Base-by-base conservation (phyloP, 352 stramenopile species). In the Pythium aquatile region DNA sequence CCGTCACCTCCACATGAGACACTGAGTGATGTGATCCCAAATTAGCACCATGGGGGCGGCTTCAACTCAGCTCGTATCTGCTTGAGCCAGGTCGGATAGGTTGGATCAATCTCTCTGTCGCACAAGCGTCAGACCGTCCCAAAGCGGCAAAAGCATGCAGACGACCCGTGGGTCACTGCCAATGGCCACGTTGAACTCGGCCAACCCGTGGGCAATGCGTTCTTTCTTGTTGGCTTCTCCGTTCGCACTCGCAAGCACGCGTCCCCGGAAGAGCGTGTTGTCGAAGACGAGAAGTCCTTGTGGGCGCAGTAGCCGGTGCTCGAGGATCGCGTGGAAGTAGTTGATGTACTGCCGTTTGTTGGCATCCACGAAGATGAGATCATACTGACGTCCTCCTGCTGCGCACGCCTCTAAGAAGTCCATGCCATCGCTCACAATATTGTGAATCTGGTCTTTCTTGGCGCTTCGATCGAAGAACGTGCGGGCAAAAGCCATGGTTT, bases 351-450 rank as follows among this genome's bases (percentile, higher is more conserved):
- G 79, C 26, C 87, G 90, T 70, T 98, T 98, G 72, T 98, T 97
- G 37, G 91, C 91, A 73, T 98, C 94, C 3, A 98, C 74, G 76
- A 98, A 98, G n/a, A 98, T 91, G 26, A 98, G 71, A 69, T 98
- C 94, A 72, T 98, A 98, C 44, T 82, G 72, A 17, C 78, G 65
- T 24, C 37, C 10, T 8, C 42, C 48, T 3, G 13, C 40, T 9
- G 57, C 67, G 24, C 81, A 53, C 37, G 49, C 52, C 5, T 70
- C 68, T 11, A 91, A 62, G 58, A 70, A 77, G 51, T 70, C 70
- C 49, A 87, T 66, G 30, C 74, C 78, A 51, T 90, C 76, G 40
- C 61, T 65, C 16, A 81, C 65, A 16, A 80, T 49, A 35, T 62
- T 74, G 0, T 69, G 59, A 58, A 89, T 83, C 63, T 86, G 73